A percentile compares a stretch with the other conserved stretches of the same genome.
phyloP scores from a whole-genome alignment of 2,329 filamentous ascomycete genomes.

The Periconia sp. region DNA sequence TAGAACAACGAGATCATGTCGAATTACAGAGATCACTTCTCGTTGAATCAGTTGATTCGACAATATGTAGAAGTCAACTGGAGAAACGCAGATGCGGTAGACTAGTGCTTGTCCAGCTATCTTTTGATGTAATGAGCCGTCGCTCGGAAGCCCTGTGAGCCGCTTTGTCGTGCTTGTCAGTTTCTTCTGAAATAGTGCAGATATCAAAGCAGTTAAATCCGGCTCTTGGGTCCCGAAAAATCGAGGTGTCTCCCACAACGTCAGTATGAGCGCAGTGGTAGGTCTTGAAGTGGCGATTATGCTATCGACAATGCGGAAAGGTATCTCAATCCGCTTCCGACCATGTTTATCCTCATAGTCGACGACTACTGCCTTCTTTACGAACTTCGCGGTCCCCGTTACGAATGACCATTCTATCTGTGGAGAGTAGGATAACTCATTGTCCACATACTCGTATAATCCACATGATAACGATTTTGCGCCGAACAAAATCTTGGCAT shows the following conservation, averaged over 20 bases:
- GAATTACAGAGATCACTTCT: constrained; percentile 8
- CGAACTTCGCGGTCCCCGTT: constrained; percentile 35
- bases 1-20: not conserved
- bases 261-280: constrained; percentile 30
- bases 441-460: constrained; percentile 41
- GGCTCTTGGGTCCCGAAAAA: constrained; percentile 30
- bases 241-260: constrained; percentile 36
- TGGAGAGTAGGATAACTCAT: constrained; percentile 38
- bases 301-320: constrained; percentile 39
- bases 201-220: constrained; percentile 9
- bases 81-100: constrained; percentile 44
- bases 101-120: constrained; percentile 50
- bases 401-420: constrained; percentile 41
- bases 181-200: constrained; percentile 4
- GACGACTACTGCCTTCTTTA: constrained; percentile 26
- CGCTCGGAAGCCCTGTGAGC: constrained; percentile 17
- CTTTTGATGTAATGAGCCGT: constrained; percentile 29
- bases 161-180: not conserved
- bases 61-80: constrained; percentile 8
- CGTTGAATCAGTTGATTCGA: constrained; percentile 7
- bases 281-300: constrained; percentile 31
- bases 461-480: constrained; percentile 19
- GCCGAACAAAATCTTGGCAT: constrained; percentile 7
- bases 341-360: constrained; percentile 7
- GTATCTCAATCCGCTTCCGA: constrained; percentile 34